Conservation (phyloP, 2,329 filamentous ascomycete genomes). For the Xylariales sp. region DNA sequence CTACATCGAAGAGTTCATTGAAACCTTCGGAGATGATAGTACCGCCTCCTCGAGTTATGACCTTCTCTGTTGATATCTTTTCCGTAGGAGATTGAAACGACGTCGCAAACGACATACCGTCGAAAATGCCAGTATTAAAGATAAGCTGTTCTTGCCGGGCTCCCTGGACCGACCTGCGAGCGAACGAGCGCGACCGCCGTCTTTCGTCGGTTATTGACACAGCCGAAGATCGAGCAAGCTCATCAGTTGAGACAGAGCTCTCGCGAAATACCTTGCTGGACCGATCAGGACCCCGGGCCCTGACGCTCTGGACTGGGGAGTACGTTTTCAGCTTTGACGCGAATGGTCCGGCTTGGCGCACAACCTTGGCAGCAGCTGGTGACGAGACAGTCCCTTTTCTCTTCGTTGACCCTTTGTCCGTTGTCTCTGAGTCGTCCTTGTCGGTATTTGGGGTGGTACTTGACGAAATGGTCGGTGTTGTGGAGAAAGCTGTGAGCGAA, state of each 20-base stretch:
- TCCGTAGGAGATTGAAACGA: conserved; percentile 58
- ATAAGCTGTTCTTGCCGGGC: not conserved
- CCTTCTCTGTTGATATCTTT: conserved; percentile 51
- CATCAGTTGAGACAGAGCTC: conserved; percentile 44
- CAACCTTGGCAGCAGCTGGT: conserved; percentile 26
- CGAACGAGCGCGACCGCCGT: conserved; percentile 13
- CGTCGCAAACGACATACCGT: conserved; percentile 82
- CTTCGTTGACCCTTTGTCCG: not conserved
- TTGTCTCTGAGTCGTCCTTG: conserved; percentile 2
- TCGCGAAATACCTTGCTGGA: conserved; percentile 18
- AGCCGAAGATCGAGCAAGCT: conserved; percentile 37
- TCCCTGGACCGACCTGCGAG: conserved; percentile 8
- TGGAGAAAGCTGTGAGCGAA: conserved; percentile 20
- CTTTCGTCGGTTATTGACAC: conserved; percentile 24
- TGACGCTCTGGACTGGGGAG: conserved; percentile 3
- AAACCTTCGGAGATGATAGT: conserved; percentile 70
- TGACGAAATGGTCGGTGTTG: conserved; percentile 21
- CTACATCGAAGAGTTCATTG: conserved; percentile 67
- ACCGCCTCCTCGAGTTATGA: conserved; percentile 70
- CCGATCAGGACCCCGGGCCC: not conserved
- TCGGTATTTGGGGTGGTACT: conserved; percentile 22
- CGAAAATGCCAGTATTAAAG: conserved; percentile 48
- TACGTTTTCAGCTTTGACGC: conserved; percentile 21
- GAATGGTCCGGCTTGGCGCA: conserved; percentile 21
- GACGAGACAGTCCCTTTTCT: conserved; percentile 22